Evolutionary conservation across 2,329 filamentous ascomycete species (phyloP), one percentile per base, ranked within the genome.

Genomic region (Alternaria sp.): DNA sequence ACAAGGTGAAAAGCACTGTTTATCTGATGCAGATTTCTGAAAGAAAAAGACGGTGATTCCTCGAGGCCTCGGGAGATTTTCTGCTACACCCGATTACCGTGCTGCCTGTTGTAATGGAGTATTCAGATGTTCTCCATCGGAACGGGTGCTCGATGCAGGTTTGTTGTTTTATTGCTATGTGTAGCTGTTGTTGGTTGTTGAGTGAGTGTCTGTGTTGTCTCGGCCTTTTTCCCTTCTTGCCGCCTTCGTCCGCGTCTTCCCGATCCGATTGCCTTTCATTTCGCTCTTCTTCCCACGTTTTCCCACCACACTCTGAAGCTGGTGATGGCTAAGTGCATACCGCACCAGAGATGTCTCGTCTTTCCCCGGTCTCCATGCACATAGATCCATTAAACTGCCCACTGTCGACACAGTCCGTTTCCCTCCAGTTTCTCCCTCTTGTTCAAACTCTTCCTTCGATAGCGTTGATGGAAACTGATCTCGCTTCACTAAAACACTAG

Each of bases 401-500:
- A 22, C 49, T 2, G 14, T 26, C n/a, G 11, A 8, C 36, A 51
- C 49, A 3, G 22, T 12, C 1, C 11, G 34, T 3, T n/a, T 46
- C 28, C 30, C 1, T 7, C 52, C 39, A 7, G 28, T 20, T 20
- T 56, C 41, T 5, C 24, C 32, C 1, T 26, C 12, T 2, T 38
- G 30, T 14, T 38, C 16, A 5, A 14, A 26, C 7, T 12, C 14
- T 14, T 16, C 7, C 1, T 22, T 22, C 20, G 20, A 22, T 22
- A 22, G 20, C 20, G 20, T 22, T 22, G 20, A 22, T 22, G 20
- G 20, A 22, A 22, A 22, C 20, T 22, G 20, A 22, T 22, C 20
- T 22, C 81, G 72, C 59, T 82, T 78, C 14, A 86, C 60, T 24
- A 83, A 59, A 1, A 85, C 67, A 0, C 78, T 75, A 43, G 79